These are phyloP conservation scores for Ploettnerulaceae sp. DNA, from an alignment of 2,329 filamentous ascomycete species.

Conservation along the genomic window DNA sequence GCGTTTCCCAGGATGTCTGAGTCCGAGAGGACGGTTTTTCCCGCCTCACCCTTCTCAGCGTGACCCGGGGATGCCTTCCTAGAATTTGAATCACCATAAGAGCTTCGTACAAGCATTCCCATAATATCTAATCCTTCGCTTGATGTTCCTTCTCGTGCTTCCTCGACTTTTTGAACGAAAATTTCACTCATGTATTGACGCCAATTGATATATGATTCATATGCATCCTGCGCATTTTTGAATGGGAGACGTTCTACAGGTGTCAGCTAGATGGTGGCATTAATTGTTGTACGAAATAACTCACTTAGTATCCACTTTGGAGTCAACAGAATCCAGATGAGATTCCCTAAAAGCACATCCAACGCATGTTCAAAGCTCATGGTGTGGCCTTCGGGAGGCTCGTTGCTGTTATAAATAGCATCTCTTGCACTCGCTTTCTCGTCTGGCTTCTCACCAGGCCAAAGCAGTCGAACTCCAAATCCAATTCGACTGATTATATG, in stretches of 20 bases:
- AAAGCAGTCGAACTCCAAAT: conserved; percentile 58
- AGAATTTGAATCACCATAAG: conserved; percentile 31
- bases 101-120: conserved; percentile 45
- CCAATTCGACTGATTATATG: conserved; percentile 64
- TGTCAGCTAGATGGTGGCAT: neutral
- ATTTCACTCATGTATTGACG: conserved; percentile 58
- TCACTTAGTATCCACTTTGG: conserved; percentile 47
- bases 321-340: conserved; percentile 47
- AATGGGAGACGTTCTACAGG: conserved; percentile 38
- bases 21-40: conserved; percentile 50
- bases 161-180: conserved; percentile 46
- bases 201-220: conserved; percentile 50
- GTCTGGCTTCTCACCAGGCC: conserved; percentile 56
- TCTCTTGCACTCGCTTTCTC: conserved; percentile 41
- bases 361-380: conserved; percentile 53
- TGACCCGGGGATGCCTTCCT: conserved; percentile 40
- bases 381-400: conserved; percentile 39
- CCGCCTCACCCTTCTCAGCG: conserved; percentile 46
- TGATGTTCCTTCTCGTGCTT: conserved; percentile 37
- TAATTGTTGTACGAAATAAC: conserved; percentile 13
- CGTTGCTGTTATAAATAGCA: conserved; percentile 37
- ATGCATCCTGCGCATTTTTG: conserved; percentile 41
- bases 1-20: conserved; percentile 69
- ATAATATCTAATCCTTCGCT: conserved; percentile 52
- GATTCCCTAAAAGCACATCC: conserved; percentile 47